Evolutionary conservation across 208 protist genomes (phyloP).

Genomic region (Wallacemonas sp.): DNA sequence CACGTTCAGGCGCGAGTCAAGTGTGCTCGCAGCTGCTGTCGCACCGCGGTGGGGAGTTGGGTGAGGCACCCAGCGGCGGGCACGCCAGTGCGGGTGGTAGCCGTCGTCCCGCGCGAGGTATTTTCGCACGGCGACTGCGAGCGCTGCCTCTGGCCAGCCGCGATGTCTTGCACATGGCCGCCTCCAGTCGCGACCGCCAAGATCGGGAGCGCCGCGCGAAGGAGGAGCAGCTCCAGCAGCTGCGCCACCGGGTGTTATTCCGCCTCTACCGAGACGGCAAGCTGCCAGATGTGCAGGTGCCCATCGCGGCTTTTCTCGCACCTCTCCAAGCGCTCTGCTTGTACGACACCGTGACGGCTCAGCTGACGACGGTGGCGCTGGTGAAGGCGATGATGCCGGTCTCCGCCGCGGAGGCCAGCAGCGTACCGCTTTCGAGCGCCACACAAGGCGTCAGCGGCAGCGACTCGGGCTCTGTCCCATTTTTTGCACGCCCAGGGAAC

Average conservation of each 20-base stretch:
- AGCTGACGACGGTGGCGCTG: slow-evolving; percentile 20
- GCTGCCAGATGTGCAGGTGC: slow-evolving; percentile 83
- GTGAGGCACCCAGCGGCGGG: not conserved
- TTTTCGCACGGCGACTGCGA: slow-evolving; percentile 11
- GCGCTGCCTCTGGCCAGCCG: slow-evolving; percentile 12
- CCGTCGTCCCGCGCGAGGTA: too few species aligned
- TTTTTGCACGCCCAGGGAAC: not conserved
- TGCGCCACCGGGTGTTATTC: slow-evolving; percentile 26
- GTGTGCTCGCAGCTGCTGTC: slow-evolving; percentile 15
- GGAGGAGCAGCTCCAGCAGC: slow-evolving; percentile 10
- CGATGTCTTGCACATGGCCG: slow-evolving; percentile 14
- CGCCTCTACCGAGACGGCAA: slow-evolving; percentile 60
- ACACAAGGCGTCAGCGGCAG: too few species aligned
- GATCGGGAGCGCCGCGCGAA: slow-evolving; percentile 12
- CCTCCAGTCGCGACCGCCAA: slow-evolving; percentile 9
- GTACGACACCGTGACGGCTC: slow-evolving; percentile 46
- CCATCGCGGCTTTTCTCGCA: slow-evolving; percentile 61
- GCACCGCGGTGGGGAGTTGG: slow-evolving; percentile 5
- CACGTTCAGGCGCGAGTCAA: not conserved
- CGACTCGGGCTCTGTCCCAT: too few species aligned
- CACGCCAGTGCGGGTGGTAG: not conserved
- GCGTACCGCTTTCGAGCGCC: too few species aligned
- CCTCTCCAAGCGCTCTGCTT: slow-evolving; percentile 82
- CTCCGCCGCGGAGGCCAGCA: too few species aligned
- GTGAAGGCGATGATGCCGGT: slow-evolving; percentile 2